Evolutionary conservation across 768 basidiomycete genomes (phyloP).

Genomic region (Filobasidium floriforme): DNA sequence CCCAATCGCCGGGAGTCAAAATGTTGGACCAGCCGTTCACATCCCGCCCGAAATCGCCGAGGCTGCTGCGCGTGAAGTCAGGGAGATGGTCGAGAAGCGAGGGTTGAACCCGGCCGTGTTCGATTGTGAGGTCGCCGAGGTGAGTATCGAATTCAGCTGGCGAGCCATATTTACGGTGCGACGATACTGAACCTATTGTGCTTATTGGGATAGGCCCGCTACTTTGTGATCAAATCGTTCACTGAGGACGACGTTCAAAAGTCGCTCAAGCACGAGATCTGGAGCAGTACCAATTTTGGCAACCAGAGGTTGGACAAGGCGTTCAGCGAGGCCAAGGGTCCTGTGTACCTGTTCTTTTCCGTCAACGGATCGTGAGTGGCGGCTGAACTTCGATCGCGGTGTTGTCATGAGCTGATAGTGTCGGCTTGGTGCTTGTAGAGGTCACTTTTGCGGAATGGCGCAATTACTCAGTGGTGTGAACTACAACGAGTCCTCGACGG

Average conservation of each 20-base stretch:
- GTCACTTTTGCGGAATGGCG: constrained; percentile 97
- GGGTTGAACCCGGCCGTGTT: constrained; percentile 40
- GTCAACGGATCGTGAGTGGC: constrained; percentile 60
- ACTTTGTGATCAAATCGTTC: constrained; percentile 97
- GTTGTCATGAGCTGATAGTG: constrained; percentile 50
- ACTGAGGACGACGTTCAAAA: constrained; percentile 99
- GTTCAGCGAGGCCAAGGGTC: constrained; percentile 88
- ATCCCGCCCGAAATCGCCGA: constrained; percentile 23
- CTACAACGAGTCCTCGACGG: constrained; percentile 85
- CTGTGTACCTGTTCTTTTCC: constrained; percentile 96
- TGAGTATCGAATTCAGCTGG: constrained; percentile 4
- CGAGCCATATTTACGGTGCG: not conserved
- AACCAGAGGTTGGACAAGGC: constrained; percentile 97
- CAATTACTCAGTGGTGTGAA: constrained; percentile 97
- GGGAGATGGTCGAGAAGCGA: constrained; percentile 35
- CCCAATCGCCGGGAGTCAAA: constrained; percentile 2
- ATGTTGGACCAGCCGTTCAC: constrained; percentile 11
- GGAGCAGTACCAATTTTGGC: constrained; percentile 93
- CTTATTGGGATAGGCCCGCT: constrained; percentile 59
- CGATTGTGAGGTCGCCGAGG: constrained; percentile 32
- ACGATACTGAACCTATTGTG: not conserved
- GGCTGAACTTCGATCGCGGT: not conserved
- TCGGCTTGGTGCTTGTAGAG: constrained; percentile 50
- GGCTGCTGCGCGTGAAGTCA: constrained; percentile 32
- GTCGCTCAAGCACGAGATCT: constrained; percentile 92